Evolutionary conservation across 1,284 basidiomycete genomes (phyloP), one percentile per base, ranked within the genome.

Genomic region (Flammula alnicola): DNA sequence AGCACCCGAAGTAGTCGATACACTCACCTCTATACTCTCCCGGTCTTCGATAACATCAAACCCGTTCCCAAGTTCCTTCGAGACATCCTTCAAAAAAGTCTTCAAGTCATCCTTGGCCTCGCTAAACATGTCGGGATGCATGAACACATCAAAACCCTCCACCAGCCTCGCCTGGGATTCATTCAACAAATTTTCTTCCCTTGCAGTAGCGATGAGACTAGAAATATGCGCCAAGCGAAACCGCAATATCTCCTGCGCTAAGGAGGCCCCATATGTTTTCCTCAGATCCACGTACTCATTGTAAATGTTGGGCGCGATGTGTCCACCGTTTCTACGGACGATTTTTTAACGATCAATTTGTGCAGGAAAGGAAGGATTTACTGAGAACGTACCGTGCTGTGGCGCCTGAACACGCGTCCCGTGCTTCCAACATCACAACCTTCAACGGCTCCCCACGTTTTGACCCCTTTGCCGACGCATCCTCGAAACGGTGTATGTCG

Each of bases 371-470:
- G 14, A 35, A 44, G 32, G 11, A 22, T 8, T 20, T 38, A 29
- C 30, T 11, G 36, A n/a, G 11, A 1, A 64, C 71, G 29, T 44
- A 84, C 85, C 85, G 75, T 33, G 77, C 86, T 1, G 85, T 87
- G 7, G 86, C 86, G 4, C 86, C 87, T 0, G 83, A 85, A 57
- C 87, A 88, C 0, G 75, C 72, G 5, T 83, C 83, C 51, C 86
- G 71, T 3, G 86, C 87, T 48, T 89, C 86, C 7, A 89, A 72
- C 77, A 88, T 83, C 8, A 85, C 73, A 0, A 88, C 61, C 16
- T 31, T 44, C 16, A 55, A 19, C n/a, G 33, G 42, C 20, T 20
- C 5, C 25, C 12, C 19, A 11, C 6, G n/a, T n/a, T 23, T 2
- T 26, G 22, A 8, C n/a, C 29, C 16, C 29, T 26, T 20, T 41